phyloP scores from a whole-genome alignment of 176 grass and related monocot genomes.

The Musa itinerans region DNA sequence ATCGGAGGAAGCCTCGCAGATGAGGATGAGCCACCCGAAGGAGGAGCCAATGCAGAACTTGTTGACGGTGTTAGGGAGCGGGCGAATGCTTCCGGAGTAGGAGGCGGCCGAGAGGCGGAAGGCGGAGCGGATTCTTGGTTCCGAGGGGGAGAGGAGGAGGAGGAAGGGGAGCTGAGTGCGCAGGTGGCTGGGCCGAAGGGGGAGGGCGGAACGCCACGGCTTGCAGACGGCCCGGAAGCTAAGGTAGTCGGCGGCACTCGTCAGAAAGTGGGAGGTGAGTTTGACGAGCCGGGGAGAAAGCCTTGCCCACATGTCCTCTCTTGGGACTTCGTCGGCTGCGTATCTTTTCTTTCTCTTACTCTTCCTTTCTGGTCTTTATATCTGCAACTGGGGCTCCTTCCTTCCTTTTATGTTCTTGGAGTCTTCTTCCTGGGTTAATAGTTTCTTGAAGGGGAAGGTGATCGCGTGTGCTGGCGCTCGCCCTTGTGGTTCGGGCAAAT shows the following conservation, averaged over 20 bases:
- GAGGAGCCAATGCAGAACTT: conserved; percentile 21
- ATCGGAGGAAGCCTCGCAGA: conserved; percentile 8
- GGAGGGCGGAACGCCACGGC: conserved; percentile 20
- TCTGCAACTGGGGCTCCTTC: too few relatives aligned
- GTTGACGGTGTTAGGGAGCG: not conserved
- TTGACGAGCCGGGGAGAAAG: too few relatives aligned
- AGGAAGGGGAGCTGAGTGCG: conserved; percentile 28
- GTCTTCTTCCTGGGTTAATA: too few relatives aligned
- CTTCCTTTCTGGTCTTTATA: too few relatives aligned
- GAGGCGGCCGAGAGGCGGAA: conserved; percentile 12
- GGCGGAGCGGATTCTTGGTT: not conserved
- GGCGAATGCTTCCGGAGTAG: not conserved
- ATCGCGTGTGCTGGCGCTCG: too few relatives aligned
- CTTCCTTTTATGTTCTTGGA: too few relatives aligned
- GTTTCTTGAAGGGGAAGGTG: too few relatives aligned
- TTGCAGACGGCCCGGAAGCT: conserved; percentile 29
- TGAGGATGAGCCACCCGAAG: conserved; percentile 18
- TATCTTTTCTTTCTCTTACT: too few relatives aligned
- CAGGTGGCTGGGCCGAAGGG: conserved; percentile 19
- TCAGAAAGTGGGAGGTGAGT: too few relatives aligned
- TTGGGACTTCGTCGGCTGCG: too few relatives aligned
- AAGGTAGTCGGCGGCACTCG: conserved; percentile 22
- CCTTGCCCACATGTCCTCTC: too few relatives aligned
- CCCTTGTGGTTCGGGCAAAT: too few relatives aligned
- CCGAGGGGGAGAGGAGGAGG: conserved; percentile 8